Evolutionary conservation across 2,329 filamentous ascomycete genomes (phyloP), one percentile per base, ranked within the genome.

Genomic region (Emericellopsis cladophorae): DNA sequence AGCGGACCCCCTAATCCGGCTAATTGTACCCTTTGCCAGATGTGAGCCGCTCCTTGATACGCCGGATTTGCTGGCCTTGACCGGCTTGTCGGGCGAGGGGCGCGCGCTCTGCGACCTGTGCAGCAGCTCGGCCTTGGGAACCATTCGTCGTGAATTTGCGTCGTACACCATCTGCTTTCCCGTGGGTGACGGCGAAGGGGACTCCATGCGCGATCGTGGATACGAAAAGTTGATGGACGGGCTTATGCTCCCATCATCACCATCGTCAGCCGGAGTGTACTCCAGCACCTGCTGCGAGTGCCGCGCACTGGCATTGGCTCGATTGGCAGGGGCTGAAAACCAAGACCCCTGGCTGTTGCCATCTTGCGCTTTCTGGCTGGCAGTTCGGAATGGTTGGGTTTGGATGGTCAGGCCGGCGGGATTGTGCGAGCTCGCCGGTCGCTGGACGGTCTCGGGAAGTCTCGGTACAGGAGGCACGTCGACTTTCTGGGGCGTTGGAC

Each of bases 391-490:
- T n/a, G 64, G 65, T 43, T 69, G 67, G 33, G 60, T 67, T 40
- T 65, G 66, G 11, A 72, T 56, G 40, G 63, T 63, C 18, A 56
- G 52, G n/a, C 62, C 49, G 44, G 64, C 64, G 40, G 64, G 47
- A 46, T 59, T 69, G 42, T 55, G 45, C 12, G 37, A 54, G 48
- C 29, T 38, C 31, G 41, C 34, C 42, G 35, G 26, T 42, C 42
- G 45, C 43, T 37, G 34, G 57, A 22, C 52, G 41, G 70, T 61
- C 32, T 70, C 62, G 4, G 85, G 86, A 22, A 95, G 68, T 4
- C 72, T 68, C 31, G 88, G 89, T 2, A 95, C 79, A 1, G 87
- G 87, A 24, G 87, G 86, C 40, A 75, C 69, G 51, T 74, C 64
- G 39, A 63, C 57, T 16, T 56, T 49, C 34, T 55, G 57, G 47